Conservation (phyloP, 2,329 filamentous ascomycete species). For the Aurifilum marmelostoma region DNA sequence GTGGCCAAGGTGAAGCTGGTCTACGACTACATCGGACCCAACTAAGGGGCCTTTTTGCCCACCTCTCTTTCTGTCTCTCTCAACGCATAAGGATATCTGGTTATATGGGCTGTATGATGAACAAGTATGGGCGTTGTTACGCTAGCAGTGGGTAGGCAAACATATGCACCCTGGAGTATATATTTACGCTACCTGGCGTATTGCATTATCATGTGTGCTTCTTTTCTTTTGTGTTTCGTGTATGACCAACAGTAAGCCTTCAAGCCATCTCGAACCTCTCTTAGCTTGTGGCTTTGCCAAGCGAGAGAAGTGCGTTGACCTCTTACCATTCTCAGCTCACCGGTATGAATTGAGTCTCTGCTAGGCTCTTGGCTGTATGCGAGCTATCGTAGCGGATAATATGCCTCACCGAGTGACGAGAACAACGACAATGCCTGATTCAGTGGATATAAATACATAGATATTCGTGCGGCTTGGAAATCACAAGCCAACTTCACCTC, state of each 20-base stretch:
- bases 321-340: neutral
- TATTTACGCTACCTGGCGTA: neutral
- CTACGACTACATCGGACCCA: constrained; percentile 27
- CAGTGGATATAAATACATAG: neutral
- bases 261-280: neutral
- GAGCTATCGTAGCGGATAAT: neutral
- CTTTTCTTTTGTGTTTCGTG: neutral
- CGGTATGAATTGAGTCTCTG: neutral
- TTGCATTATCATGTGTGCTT: neutral
- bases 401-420: neutral
- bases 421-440: neutral
- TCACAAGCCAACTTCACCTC: too few relatives aligned
- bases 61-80: neutral
- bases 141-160: neutral
- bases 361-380: constrained; percentile 8
- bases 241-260: neutral
- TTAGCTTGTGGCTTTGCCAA: neutral
- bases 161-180: too few relatives aligned
- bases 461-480: too few relatives aligned
- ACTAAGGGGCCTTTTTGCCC: too few relatives aligned
- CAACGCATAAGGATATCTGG: neutral
- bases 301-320: too few relatives aligned
- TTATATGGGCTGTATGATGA: neutral
- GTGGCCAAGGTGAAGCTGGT: constrained; percentile 24
- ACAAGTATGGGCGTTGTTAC: neutral